Evolutionary conservation across 148 eudicot genomes (phyloP).

Genomic region (Rhododendron mucronatum): DNA sequence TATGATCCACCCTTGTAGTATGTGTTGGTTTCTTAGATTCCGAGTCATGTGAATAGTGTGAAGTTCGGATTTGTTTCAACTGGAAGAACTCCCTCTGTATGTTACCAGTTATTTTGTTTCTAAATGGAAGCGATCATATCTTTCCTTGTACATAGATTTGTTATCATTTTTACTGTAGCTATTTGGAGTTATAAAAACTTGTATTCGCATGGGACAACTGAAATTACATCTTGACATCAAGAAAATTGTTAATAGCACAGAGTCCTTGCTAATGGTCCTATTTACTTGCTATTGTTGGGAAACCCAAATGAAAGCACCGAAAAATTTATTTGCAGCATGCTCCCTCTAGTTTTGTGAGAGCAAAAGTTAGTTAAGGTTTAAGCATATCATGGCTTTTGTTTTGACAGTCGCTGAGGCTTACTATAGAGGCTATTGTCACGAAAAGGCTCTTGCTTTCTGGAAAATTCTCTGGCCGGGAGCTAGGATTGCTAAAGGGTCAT

Average conservation of each 20-base stretch:
- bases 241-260: not conserved
- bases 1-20: not conserved
- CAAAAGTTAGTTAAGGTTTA: not conserved
- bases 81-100: not conserved
- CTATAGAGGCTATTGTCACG: conserved; percentile 14
- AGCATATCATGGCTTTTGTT: conserved; percentile 8
- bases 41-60: not conserved
- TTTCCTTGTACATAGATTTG: not conserved
- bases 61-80: not conserved
- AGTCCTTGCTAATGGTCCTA: not conserved
- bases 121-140: not conserved
- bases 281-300: not conserved
- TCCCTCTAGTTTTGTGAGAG: not conserved
- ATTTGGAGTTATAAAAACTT: not conserved
- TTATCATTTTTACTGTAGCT: not conserved
- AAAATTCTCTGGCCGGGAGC: conserved; percentile 92
- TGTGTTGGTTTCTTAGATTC: not conserved
- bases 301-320: not conserved
- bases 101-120: not conserved
- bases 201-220: not conserved
- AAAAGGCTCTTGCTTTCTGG: conserved; percentile 36
- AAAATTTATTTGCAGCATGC: not conserved
- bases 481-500: conserved; percentile 74
- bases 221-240: not conserved
- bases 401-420: not conserved